Evolutionary conservation across 169 alveolate genomes (phyloP), one percentile per base, ranked within the genome.

Genomic region (Cystoisospora suis): DNA sequence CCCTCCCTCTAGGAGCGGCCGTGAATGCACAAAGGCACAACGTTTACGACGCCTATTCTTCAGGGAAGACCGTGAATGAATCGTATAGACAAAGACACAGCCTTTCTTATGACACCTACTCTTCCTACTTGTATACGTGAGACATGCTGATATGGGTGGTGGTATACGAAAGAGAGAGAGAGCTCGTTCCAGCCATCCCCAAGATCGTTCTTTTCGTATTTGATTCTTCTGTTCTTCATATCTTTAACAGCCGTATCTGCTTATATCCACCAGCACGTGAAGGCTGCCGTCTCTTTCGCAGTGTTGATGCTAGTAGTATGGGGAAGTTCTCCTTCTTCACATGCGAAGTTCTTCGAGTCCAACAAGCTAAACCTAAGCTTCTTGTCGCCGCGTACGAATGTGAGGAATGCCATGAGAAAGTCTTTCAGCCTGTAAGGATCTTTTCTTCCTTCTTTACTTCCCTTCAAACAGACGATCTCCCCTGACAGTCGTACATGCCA

Each of bases 301-400:
- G 58, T 47, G 85, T 86, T 0, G 90, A 69, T 42, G 61, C 90
- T 0, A 27, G 36, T 27, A 29, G 70, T 47, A 86, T 86, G 85
- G 90, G 90, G 12, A 17, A 46, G 69, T 86, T 44, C 40, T 86
- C 85, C 47, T 86, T 86, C 70, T 86, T 86, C 77, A 15, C 85
- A n/a, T 75, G 83, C 36, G 87, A 70, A 58, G 88, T 88, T 32
- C 47, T 72, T 2, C 85, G 85, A 45, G 92, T 88, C n/a, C 79
- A 75, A n/a, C 85, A n/a, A 29, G 44, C n/a, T 27, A 70, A 75
- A 38, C 92, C 92, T 27, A 56, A 79, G 59, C 81, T 88, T 20
- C 59, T 77, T 6, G 92, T 75, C 40, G 92, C 92, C 17, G 92
- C 92, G 38, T 88, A 88, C 88, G 92, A 88, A 59, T 88, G 92